Percentiles rank a stretch among this genome's conserved stretches.
These are phyloP conservation scores for Amanita phalloides DNA, from an alignment of 768 basidiomycete genomes.

Conservation along the genomic window DNA sequence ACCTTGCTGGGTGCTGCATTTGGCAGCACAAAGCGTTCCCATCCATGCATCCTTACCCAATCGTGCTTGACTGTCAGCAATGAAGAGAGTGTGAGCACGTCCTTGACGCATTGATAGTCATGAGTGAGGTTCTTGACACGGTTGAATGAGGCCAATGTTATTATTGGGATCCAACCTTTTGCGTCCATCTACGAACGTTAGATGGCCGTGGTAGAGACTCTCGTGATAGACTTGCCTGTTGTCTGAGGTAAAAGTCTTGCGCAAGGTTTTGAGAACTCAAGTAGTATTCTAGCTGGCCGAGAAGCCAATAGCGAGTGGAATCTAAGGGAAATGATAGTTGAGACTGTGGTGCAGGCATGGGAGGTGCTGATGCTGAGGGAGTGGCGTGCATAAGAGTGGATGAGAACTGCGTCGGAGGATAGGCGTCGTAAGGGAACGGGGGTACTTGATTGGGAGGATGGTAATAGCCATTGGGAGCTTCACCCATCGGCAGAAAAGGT, in stretches of 20 bases:
- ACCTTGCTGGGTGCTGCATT: conserved; percentile 43
- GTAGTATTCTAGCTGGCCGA: conserved; percentile 88
- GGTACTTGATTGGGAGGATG: conserved; percentile 6
- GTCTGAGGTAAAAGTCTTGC: conserved; percentile 75
- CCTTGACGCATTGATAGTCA: conserved; percentile 49
- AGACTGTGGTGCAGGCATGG: conserved; percentile 36
- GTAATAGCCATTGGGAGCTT: conserved; percentile 11
- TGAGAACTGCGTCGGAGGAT: conserved; percentile 10
- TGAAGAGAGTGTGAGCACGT: conserved; percentile 56
- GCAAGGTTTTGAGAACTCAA: conserved; percentile 83
- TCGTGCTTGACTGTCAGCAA: conserved; percentile 60
- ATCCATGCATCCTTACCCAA: conserved; percentile 60
- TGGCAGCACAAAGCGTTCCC: conserved; percentile 55
- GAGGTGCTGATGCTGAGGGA: conserved; percentile 17
- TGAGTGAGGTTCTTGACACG: conserved; percentile 62
- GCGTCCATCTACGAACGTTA: conserved; percentile 68
- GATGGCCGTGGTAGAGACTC: conserved; percentile 3
- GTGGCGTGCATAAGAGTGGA: conserved; percentile 16
- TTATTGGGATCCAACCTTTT: conserved; percentile 77
- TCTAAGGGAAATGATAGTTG: conserved; percentile 50
- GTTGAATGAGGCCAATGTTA: conserved; percentile 80
- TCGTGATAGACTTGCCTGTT: conserved; percentile 42
- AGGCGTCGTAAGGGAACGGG: conserved; percentile 9
- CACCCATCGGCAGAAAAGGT: conserved; percentile 7
- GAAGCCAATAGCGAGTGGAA: conserved; percentile 51